phyloP scores from a whole-genome alignment of 2,329 filamentous ascomycete species.

The Penicillium palitans region DNA sequence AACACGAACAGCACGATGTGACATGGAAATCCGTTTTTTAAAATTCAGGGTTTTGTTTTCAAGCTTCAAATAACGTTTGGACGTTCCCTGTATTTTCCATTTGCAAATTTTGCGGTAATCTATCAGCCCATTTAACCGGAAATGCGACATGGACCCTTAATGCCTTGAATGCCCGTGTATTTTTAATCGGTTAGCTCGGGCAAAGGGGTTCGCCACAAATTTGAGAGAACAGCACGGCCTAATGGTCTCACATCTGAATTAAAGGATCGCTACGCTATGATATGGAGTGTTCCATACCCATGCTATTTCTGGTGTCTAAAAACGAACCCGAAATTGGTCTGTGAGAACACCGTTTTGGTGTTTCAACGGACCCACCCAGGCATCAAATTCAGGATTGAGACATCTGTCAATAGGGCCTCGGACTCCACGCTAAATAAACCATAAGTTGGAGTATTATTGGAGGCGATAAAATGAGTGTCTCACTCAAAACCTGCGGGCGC shows the following conservation, averaged over 20 bases:
- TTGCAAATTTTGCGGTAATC: conserved; percentile 4
- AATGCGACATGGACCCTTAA: background rate
- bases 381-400: conserved; percentile 4
- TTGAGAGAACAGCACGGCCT: background rate
- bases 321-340: background rate
- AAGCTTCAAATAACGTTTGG: background rate
- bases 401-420: background rate
- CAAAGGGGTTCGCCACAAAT: background rate
- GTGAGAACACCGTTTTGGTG: background rate
- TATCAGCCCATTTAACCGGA: background rate
- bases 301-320: background rate
- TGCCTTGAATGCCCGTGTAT: background rate
- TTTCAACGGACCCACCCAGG: conserved; percentile 2
- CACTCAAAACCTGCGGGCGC: conserved; percentile 2
- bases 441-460: background rate
- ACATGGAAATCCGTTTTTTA: background rate
- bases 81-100: background rate
- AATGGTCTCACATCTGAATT: too few species aligned
- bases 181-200: background rate
- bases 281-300: background rate
- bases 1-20: background rate
- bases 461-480: background rate
- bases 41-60: background rate
- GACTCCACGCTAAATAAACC: background rate
- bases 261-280: background rate